phyloP scores from a whole-genome alignment of 352 stramenopile genomes.

The Phytophthora litchii region DNA sequence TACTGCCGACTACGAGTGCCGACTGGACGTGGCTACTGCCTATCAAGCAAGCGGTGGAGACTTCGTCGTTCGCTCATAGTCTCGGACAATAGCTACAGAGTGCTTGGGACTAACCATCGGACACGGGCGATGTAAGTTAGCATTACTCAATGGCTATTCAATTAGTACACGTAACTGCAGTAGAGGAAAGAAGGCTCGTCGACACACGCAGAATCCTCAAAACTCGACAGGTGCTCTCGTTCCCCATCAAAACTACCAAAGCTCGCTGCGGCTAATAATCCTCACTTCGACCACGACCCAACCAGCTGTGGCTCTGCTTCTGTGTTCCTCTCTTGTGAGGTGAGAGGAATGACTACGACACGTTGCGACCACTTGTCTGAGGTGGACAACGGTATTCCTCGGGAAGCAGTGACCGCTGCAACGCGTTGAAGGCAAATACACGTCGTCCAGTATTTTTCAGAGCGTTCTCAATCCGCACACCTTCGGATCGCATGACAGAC shows the following conservation, averaged over 20 bases:
- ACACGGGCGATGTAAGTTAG: constrained; percentile 28
- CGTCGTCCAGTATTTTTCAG: constrained; percentile 83
- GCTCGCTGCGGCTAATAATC: constrained; percentile 40
- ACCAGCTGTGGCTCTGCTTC: constrained; percentile 8
- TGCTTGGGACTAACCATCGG: not conserved
- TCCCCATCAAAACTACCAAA: constrained; percentile 16
- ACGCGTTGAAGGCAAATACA: constrained; percentile 87
- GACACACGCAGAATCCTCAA: constrained; percentile 32
- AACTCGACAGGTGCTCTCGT: constrained; percentile 27
- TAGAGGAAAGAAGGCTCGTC: constrained; percentile 19
- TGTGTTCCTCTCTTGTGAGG: constrained; percentile 21
- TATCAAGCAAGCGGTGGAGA: constrained; percentile 82
- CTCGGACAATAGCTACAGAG: constrained; percentile 33
- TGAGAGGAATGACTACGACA: constrained; percentile 55
- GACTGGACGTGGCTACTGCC: constrained; percentile 93
- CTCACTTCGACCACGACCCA: constrained; percentile 9
- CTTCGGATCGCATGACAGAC: constrained; percentile 83
- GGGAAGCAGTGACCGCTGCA: constrained; percentile 81
- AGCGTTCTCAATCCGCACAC: constrained; percentile 86
- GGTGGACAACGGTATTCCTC: constrained; percentile 86
- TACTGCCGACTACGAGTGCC: constrained; percentile 91
- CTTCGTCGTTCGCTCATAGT: constrained; percentile 69
- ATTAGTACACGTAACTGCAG: constrained; percentile 43
- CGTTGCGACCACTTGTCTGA: constrained; percentile 78
- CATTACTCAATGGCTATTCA: constrained; percentile 37